These are phyloP conservation scores for Vigna hirtella DNA, from an alignment of 306 rosid species.

Conservation along the genomic window DNA sequence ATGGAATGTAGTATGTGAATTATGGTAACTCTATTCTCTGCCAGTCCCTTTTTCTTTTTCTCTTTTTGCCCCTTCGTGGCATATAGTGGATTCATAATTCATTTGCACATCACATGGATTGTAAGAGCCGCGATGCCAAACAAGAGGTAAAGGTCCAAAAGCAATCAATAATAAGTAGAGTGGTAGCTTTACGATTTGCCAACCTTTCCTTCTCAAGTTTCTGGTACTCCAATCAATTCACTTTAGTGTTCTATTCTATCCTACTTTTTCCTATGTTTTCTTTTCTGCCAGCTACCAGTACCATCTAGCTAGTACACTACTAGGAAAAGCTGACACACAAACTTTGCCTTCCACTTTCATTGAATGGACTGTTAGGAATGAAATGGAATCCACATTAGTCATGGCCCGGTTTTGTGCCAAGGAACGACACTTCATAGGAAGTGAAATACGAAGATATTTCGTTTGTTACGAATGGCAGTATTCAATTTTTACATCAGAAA, in stretches of 20 bases:
- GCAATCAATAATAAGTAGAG: constrained; percentile 45
- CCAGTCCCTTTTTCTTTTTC: not conserved
- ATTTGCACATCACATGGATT: constrained; percentile 53
- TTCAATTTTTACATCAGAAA: not conserved
- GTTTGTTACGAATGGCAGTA: not conserved
- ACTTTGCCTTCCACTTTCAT: constrained; percentile 42
- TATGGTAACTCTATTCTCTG: constrained; percentile 30
- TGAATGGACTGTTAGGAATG: constrained; percentile 9
- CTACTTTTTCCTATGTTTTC: constrained; percentile 30
- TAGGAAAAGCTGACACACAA: constrained; percentile 46
- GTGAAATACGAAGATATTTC: not conserved
- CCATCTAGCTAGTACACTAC: constrained; percentile 6
- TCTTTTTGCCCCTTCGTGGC: constrained; percentile 25
- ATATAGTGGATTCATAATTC: constrained; percentile 34
- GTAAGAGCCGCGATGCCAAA: constrained; percentile 46
- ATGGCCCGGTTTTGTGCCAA: not conserved
- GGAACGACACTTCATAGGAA: not conserved
- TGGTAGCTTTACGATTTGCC: constrained; percentile 71
- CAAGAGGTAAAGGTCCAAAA: constrained; percentile 39
- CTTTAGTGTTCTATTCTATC: constrained; percentile 39
- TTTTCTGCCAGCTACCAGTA: constrained; percentile 46
- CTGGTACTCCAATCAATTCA: constrained; percentile 32
- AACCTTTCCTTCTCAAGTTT: constrained; percentile 49
- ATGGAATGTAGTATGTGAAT: constrained; percentile 44
- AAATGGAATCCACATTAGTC: constrained; percentile 16